Percentiles rank a stretch among this genome's conserved stretches.
These are phyloP conservation scores for Colletotrichum musicola DNA, from an alignment of 2,329 filamentous ascomycete species.

Conservation along the genomic window DNA sequence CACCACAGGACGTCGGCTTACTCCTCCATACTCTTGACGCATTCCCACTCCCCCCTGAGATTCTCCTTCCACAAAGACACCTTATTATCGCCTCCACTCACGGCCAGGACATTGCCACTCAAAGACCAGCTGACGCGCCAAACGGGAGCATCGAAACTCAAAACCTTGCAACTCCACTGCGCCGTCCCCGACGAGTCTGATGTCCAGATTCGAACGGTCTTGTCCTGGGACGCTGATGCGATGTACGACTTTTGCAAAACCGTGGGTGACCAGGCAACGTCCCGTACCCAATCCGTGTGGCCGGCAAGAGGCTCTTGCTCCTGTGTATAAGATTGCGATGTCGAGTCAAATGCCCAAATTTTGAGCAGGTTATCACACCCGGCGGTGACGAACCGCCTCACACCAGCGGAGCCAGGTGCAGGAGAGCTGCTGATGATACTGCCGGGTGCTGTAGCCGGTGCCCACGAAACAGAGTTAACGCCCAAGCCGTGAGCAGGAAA, in stretches of 20 bases:
- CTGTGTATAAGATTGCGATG: slow-evolving; percentile 71
- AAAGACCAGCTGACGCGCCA: slow-evolving; percentile 99
- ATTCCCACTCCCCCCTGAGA: slow-evolving; percentile 95
- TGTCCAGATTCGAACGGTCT: slow-evolving; percentile 98
- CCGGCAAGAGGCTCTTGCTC: slow-evolving; percentile 77
- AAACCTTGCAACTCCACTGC: slow-evolving; percentile 86
- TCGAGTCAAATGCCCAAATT: slow-evolving; percentile 86
- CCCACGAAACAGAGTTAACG: slow-evolving; percentile 97
- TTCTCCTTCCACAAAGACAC: slow-evolving; percentile 99
- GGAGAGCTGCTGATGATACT: slow-evolving; percentile 83
- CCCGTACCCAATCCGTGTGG: slow-evolving; percentile 96
- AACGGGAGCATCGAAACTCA: slow-evolving; percentile 88
- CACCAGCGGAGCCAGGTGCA: slow-evolving; percentile 69
- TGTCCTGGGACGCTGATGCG: slow-evolving; percentile 94
- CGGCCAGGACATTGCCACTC: slow-evolving; percentile 94
- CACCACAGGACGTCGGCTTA: slow-evolving; percentile 53
- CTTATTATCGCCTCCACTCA: slow-evolving; percentile 95
- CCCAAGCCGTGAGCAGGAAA: slow-evolving; percentile 94
- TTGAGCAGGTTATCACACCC: slow-evolving; percentile 94
- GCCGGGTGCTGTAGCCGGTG: slow-evolving; percentile 85
- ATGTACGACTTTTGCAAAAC: slow-evolving; percentile 97
- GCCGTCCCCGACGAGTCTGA: slow-evolving; percentile 74
- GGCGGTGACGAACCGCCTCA: slow-evolving; percentile 91
- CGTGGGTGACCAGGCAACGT: slow-evolving; percentile 97
- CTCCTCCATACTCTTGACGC: slow-evolving; percentile 96